phyloP scores from a whole-genome alignment of 129 eudicot species.

The Smallanthus sonchifolius region DNA sequence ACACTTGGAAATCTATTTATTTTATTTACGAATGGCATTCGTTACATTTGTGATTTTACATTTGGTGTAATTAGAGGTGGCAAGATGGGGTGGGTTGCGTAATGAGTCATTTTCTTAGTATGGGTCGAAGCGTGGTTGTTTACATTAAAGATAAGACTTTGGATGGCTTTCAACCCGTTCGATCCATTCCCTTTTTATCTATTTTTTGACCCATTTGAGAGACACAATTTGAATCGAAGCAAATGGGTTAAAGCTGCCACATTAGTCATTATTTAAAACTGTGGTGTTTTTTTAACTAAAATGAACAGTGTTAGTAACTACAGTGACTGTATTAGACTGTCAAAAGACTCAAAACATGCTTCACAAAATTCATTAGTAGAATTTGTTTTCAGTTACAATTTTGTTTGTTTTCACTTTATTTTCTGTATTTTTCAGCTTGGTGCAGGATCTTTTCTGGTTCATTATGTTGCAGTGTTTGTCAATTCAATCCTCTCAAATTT shows the following conservation, averaged over 20 bases:
- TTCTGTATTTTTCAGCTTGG: conserved; percentile 55
- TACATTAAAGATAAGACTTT: not conserved
- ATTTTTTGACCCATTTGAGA: not conserved
- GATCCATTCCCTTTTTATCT: not conserved
- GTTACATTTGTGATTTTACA: not conserved
- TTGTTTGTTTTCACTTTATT: not conserved
- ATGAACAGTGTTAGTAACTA: not conserved
- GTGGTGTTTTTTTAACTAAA: not conserved
- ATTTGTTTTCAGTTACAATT: not conserved
- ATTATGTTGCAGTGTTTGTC: conserved; percentile 60
- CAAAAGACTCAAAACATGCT: conserved; percentile 5
- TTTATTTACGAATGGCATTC: not conserved
- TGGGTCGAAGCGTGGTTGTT: not conserved
- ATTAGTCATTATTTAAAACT: not conserved
- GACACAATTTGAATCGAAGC: not conserved
- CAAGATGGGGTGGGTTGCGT: not conserved
- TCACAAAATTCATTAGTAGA: not conserved
- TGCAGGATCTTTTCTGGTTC: conserved; percentile 80
- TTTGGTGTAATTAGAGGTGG: not conserved
- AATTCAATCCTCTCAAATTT: conserved; percentile 76
- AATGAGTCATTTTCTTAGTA: not conserved
- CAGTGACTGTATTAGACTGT: not conserved
- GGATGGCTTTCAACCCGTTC: not conserved
- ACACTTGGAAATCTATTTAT: not conserved
- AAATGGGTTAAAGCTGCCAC: not conserved